Evolutionary conservation across 495 filamentous ascomycete genomes (phyloP), one percentile per base, ranked within the genome.

Genomic region (Penicillium longicatenatum): DNA sequence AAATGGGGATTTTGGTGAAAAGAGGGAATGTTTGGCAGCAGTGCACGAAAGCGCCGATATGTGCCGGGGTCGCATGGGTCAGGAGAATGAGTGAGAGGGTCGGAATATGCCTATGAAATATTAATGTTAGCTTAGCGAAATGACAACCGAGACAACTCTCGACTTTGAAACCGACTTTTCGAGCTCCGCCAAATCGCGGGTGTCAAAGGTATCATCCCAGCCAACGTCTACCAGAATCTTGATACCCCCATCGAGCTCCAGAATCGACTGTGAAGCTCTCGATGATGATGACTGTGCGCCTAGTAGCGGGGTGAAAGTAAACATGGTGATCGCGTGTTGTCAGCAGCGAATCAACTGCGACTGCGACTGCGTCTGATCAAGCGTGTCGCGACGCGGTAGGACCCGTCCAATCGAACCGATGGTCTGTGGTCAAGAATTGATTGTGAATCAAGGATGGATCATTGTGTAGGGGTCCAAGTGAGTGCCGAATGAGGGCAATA

Each of bases 201-300:
- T 82, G 66, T 95, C 89, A 66, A 99, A 97, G 17, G 82, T 79
- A 68, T 93, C 89, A 67, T 98, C 92, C 94, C 94, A 99, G 55
- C 94, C 94, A 33, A 97, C 91, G 68, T 97, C 93, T 14, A 98
- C 83, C 16, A 98, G 80, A 24, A 98, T 87, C 71, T 98, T 98
- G 71, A 98, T 88, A 33, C 93, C 94, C 44, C 93, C 93, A 79
- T 98, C 94, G 46, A 99, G 86, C 77, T 98, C 95, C 44, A 99
- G 78, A 9, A 99, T 83, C 12, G 95, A 98, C 70, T 97, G 93
- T 55, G 91, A 94, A 35, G 95, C 94, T 41, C 84, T 79, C 8
- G 91, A 95, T 45, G 86, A 82, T 12, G 73, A 71, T 7, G 90
- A 93, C 62, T 93, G 92, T 17, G 93, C 95, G 62, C 94, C 95